A percentile compares a stretch with the other conserved stretches of the same genome.
phyloP scores from a whole-genome alignment of 2,329 filamentous ascomycete genomes.

The Aspergillus ochraceus region DNA sequence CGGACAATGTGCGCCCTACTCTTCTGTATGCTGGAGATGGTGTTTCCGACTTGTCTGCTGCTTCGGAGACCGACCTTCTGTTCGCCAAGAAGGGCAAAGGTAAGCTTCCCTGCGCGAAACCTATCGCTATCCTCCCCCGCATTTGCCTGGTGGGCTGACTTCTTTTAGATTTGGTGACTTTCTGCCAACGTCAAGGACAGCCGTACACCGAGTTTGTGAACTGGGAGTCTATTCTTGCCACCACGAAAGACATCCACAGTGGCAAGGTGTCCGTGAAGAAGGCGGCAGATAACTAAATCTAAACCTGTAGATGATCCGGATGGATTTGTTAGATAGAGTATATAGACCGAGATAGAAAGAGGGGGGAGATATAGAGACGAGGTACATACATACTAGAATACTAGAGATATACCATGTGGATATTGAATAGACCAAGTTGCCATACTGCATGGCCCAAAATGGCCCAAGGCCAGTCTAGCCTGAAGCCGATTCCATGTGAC shows the following conservation, averaged over 20 bases:
- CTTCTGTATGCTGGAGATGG: conserved; percentile 96
- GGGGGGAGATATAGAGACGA: background rate
- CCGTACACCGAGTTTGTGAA: conserved; percentile 86
- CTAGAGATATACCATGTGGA: background rate
- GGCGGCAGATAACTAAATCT: background rate
- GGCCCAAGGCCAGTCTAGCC: background rate
- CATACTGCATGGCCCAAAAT: background rate
- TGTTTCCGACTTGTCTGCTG: conserved; percentile 87
- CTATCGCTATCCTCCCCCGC: background rate
- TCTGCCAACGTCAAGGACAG: conserved; percentile 79
- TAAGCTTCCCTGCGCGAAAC: conserved; percentile 39
- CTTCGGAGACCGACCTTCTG: conserved; percentile 85
- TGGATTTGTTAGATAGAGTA: background rate
- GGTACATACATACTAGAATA: background rate
- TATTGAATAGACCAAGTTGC: background rate
- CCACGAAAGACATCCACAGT: conserved; percentile 73
- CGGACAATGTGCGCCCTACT: conserved; percentile 67
- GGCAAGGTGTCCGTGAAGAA: conserved; percentile 59
- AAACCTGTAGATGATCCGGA: background rate
- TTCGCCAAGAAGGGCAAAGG: conserved; percentile 91
- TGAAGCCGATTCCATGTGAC: background rate
- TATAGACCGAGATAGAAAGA: background rate
- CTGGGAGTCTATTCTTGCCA: conserved; percentile 75
- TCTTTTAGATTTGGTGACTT: conserved; percentile 75
- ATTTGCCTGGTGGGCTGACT: conserved; percentile 12